Conservation (phyloP, 1,139 yeast species). For the Nakaseomyces sp. region DNA sequence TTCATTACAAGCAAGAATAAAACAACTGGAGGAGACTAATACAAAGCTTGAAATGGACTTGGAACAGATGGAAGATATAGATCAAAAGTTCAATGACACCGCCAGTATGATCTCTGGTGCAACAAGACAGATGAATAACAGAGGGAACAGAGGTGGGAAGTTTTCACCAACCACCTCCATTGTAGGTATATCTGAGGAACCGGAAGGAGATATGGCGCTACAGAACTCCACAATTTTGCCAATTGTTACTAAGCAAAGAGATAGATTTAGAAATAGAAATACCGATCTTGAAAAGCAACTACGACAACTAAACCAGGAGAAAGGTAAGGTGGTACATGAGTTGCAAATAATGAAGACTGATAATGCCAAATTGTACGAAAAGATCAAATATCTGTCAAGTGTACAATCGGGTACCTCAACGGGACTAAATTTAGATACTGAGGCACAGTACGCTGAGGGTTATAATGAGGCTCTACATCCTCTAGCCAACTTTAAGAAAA, state of each 20-base stretch:
- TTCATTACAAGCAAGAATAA: background rate
- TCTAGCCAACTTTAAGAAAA: constrained; percentile 68
- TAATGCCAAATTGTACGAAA: constrained; percentile 71
- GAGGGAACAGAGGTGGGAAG: constrained; percentile 29
- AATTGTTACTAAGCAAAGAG: constrained; percentile 89
- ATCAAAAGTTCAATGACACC: constrained; percentile 42
- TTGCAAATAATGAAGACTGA: constrained; percentile 58
- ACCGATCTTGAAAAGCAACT: constrained; percentile 77
- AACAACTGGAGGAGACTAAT: constrained; percentile 41
- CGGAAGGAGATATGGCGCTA: constrained; percentile 15
- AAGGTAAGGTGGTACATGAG: constrained; percentile 57
- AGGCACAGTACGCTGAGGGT: constrained; percentile 50
- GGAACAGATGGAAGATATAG: constrained; percentile 38
- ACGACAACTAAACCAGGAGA: constrained; percentile 46
- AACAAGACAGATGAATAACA: constrained; percentile 38
- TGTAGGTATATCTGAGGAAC: constrained; percentile 37
- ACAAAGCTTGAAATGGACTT: constrained; percentile 65
- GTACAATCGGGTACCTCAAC: constrained; percentile 11
- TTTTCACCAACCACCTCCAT: constrained; percentile 45
- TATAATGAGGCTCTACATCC: constrained; percentile 82
- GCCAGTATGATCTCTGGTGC: constrained; percentile 61
- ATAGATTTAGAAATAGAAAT: constrained; percentile 74
- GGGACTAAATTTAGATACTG: constrained; percentile 34
- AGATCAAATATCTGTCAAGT: constrained; percentile 63
- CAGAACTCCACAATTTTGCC: constrained; percentile 52